phyloP scores from a whole-genome alignment of 345 rosid species.

The Syzygium aromaticum region DNA sequence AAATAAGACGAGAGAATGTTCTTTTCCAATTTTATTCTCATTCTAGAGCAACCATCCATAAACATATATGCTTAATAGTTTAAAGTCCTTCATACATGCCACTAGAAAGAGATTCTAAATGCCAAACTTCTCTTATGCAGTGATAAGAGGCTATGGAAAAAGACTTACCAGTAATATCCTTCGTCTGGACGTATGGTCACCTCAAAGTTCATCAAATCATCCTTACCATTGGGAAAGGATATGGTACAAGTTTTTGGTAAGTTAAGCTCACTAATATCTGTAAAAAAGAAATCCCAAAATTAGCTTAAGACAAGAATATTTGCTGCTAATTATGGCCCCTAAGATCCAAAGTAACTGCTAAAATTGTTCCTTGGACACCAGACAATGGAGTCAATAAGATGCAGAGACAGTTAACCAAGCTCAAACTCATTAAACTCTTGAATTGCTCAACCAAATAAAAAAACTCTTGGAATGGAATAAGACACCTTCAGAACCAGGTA shows the following conservation, averaged over 20 bases:
- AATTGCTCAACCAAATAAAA: background rate
- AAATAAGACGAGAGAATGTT: background rate
- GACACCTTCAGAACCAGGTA: background rate
- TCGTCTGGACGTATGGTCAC: conserved; percentile 76
- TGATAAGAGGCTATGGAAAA: background rate
- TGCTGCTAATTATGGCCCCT: background rate
- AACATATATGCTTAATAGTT: background rate
- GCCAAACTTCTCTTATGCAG: background rate
- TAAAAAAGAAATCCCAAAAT: background rate
- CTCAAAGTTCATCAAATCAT: conserved; percentile 78
- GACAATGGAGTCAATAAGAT: background rate
- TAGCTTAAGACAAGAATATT: background rate
- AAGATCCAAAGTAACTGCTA: background rate
- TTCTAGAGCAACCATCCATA: background rate
- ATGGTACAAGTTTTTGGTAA: conserved; percentile 63
- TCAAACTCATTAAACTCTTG: background rate
- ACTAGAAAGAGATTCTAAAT: background rate
- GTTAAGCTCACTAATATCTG: conserved; percentile 76
- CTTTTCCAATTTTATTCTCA: background rate
- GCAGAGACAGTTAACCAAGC: background rate
- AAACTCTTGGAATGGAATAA: background rate
- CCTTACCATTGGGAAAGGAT: conserved; percentile 69
- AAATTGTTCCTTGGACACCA: background rate
- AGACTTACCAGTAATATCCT: conserved; percentile 73
- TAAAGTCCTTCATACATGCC: background rate